A percentile compares a stretch with the other conserved stretches of the same genome.
These are phyloP conservation scores for Epichloe bromicola DNA, from an alignment of 2,329 filamentous ascomycete species.

Conservation along the genomic window DNA sequence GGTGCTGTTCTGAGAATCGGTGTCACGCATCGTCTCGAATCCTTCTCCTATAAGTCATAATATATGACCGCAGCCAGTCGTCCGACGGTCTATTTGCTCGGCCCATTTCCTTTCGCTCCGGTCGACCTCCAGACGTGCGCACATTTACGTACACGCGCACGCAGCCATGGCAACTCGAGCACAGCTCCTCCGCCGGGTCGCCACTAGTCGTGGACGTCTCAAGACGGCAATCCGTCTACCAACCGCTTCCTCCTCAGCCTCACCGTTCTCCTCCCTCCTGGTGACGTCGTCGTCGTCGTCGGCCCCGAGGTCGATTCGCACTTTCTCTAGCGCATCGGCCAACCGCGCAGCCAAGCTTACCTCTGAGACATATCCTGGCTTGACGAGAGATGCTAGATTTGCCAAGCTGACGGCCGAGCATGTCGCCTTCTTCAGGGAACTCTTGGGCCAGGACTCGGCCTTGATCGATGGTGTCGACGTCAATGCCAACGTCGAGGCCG, in stretches of 20 bases:
- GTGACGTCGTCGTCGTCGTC: conserved; percentile 13
- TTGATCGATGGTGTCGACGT: conserved; percentile 69
- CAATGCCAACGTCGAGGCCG: conserved; percentile 55
- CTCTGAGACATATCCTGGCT: conserved; percentile 68
- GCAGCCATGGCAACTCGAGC: conserved; percentile 4
- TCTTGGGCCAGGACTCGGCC: conserved; percentile 69
- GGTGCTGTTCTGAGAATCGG: neutral
- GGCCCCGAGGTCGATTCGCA: conserved; percentile 11
- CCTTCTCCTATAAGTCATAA: neutral
- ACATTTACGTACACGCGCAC: neutral
- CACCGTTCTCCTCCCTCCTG: conserved; percentile 8
- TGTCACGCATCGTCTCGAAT: neutral
- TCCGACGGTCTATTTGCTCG: neutral
- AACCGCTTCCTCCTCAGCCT: neutral
- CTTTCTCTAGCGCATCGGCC: conserved; percentile 12
- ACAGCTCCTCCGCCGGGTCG: conserved; percentile 3
- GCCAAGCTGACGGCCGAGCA: conserved; percentile 61
- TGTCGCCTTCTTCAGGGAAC: conserved; percentile 65
- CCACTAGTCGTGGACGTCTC: neutral
- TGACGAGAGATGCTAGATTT: conserved; percentile 71
- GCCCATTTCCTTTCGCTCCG: neutral
- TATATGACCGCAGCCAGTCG: neutral
- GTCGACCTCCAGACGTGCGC: neutral
- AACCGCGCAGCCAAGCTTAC: conserved; percentile 50
- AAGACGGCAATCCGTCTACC: conserved; percentile 1